Conservation (phyloP, 1,139 yeast species). For the Saccharomyces hybrid region DNA sequence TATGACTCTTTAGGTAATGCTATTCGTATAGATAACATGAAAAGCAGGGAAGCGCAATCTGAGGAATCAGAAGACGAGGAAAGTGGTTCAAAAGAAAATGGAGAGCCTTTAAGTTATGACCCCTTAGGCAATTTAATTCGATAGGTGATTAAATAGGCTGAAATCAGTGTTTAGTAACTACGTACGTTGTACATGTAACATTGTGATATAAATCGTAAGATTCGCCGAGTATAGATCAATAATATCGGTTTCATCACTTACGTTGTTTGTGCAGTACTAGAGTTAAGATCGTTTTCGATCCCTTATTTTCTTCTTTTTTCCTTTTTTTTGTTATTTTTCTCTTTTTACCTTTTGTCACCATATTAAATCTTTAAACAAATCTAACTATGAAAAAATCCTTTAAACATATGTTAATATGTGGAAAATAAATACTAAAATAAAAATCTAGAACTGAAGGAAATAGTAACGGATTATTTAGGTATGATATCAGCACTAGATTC, state of each 20-base stretch:
- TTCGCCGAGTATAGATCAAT: neutral
- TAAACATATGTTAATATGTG: too few relatives aligned
- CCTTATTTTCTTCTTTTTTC: too few relatives aligned
- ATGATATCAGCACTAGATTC: neutral
- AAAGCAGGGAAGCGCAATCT: slow-evolving; percentile 16
- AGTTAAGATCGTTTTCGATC: too few relatives aligned
- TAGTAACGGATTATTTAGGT: neutral
- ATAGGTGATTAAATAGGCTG: neutral
- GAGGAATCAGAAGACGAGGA: slow-evolving; percentile 22
- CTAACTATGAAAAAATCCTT: too few relatives aligned
- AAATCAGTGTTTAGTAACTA: neutral
- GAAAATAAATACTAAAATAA: too few relatives aligned
- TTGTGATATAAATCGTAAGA: neutral
- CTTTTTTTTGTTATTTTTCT: too few relatives aligned
- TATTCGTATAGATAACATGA: slow-evolving; percentile 16
- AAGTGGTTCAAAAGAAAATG: slow-evolving; percentile 3
- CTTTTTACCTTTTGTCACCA: too few relatives aligned
- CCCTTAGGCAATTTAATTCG: slow-evolving; percentile 23
- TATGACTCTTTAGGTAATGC: slow-evolving; percentile 24
- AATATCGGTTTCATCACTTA: neutral
- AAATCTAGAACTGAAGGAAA: neutral
- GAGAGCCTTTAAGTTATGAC: slow-evolving; percentile 12
- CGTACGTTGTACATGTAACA: neutral
- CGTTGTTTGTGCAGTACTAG: too few relatives aligned
- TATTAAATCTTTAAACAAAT: too few relatives aligned